These are phyloP conservation scores for Solanum peruvianum DNA, from an alignment of 257 asterid genomes.

Conservation along the genomic window DNA sequence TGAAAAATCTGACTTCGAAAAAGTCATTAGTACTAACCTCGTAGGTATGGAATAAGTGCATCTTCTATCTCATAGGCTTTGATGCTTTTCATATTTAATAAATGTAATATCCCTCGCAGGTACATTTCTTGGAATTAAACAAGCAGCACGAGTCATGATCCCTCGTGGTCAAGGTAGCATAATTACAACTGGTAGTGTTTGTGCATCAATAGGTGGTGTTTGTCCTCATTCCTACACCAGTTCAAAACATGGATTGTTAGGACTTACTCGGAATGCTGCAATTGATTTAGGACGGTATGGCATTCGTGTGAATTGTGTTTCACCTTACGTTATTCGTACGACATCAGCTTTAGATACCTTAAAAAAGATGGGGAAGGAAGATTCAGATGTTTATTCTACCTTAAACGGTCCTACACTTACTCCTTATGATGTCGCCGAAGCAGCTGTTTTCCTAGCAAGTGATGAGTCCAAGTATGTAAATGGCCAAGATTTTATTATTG, in stretches of 20 bases:
- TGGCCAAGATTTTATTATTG: too few species aligned
- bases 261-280: conserved; percentile 9
- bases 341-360: background rate
- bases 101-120: conserved; percentile 1
- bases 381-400: too few species aligned
- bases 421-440: too few species aligned
- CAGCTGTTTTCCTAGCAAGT: too few species aligned
- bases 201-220: conserved; percentile 3
- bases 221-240: conserved; percentile 13
- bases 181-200: conserved; percentile 8
- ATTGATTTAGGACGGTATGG: conserved; percentile 23
- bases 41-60: too few species aligned
- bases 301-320: conserved; percentile 3
- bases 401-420: too few species aligned
- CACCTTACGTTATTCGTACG: conserved; percentile 1
- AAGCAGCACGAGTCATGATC: conserved; percentile 33
- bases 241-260: background rate
- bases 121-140: conserved; percentile 18
- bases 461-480: too few species aligned
- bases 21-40: too few species aligned
- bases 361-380: background rate
- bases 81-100: too few species aligned
- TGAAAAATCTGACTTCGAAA: too few species aligned
- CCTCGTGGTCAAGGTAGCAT: conserved; percentile 18
- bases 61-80: too few species aligned